Percentiles rank a stretch among this genome's conserved stretches.
These are phyloP conservation scores for Cytospora chrysosperma DNA, from an alignment of 2,329 filamentous ascomycete genomes.

Conservation along the genomic window DNA sequence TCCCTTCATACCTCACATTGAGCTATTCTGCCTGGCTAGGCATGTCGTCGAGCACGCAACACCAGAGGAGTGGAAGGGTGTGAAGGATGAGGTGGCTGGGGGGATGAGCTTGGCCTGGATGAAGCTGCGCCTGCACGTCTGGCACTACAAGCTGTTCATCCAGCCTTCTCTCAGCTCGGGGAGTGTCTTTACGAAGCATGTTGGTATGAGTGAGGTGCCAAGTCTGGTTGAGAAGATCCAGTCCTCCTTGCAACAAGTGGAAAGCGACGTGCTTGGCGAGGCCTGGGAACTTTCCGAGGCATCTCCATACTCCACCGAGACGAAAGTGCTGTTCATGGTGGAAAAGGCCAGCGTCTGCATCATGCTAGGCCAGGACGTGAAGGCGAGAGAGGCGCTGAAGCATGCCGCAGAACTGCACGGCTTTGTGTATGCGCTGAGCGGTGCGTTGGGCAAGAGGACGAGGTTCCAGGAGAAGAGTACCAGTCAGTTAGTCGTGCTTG, in stretches of 20 bases:
- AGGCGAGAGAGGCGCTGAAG: conserved; percentile 69
- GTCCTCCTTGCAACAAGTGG: conserved; percentile 42
- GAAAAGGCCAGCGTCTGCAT: conserved; percentile 83
- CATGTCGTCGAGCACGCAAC: conserved; percentile 41
- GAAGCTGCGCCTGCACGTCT: conserved; percentile 70
- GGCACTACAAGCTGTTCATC: conserved; percentile 61
- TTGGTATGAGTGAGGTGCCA: conserved; percentile 60
- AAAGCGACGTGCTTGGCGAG: conserved; percentile 36
- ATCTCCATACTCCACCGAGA: conserved; percentile 42
- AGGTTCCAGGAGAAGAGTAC: conserved; percentile 76
- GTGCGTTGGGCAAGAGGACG: conserved; percentile 81
- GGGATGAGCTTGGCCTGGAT: conserved; percentile 54
- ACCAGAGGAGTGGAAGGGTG: conserved; percentile 32
- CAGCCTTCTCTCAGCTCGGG: conserved; percentile 55
- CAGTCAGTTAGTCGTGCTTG: conserved; percentile 88
- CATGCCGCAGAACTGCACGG: conserved; percentile 65
- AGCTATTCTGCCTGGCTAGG: conserved; percentile 75
- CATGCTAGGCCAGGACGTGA: conserved; percentile 76
- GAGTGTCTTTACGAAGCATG: conserved; percentile 54
- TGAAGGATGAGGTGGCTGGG: background rate
- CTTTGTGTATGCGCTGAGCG: conserved; percentile 80
- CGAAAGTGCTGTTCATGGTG: conserved; percentile 70
- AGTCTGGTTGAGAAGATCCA: conserved; percentile 53
- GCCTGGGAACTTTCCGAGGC: conserved; percentile 24
- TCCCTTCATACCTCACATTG: conserved; percentile 76